Conservation (phyloP, 116 monocot genomes). For the Papilionanthe hybrid region DNA sequence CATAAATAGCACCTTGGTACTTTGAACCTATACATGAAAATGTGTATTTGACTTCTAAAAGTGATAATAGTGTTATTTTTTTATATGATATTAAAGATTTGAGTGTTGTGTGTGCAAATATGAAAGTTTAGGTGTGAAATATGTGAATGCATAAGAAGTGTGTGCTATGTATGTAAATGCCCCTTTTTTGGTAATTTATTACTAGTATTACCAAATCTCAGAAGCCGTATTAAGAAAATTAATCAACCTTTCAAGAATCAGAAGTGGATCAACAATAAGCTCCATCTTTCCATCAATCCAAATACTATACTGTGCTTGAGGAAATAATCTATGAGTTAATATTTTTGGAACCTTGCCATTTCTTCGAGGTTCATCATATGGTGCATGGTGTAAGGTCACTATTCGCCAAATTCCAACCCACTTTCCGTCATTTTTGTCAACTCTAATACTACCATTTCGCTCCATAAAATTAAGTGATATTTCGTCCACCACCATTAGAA, state of each 20-base stretch:
- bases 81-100: no score
- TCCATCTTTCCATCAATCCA: constrained; percentile 99
- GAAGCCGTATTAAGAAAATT: not conserved
- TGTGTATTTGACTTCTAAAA: no score
- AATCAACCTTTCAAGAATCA: constrained; percentile 86
- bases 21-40: no score
- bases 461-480: constrained; percentile 70
- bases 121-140: no score
- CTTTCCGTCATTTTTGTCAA: constrained; percentile 69
- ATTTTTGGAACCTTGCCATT: constrained; percentile 98
- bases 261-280: constrained; percentile 89
- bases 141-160: no score
- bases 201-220: not conserved
- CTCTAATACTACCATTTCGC: constrained; percentile 49
- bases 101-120: no score
- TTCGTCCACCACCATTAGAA: constrained; percentile 92
- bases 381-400: constrained; percentile 53
- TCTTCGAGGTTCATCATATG: constrained; percentile 97
- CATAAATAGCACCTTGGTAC: no score
- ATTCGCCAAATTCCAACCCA: constrained; percentile 99
- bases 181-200: not conserved
- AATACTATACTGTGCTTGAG: constrained; percentile 88
- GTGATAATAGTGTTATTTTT: no score
- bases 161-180: no score
- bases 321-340: constrained; percentile 86